Conservation (phyloP, 805 yeast species). For the Isabelozyma heimii region DNA sequence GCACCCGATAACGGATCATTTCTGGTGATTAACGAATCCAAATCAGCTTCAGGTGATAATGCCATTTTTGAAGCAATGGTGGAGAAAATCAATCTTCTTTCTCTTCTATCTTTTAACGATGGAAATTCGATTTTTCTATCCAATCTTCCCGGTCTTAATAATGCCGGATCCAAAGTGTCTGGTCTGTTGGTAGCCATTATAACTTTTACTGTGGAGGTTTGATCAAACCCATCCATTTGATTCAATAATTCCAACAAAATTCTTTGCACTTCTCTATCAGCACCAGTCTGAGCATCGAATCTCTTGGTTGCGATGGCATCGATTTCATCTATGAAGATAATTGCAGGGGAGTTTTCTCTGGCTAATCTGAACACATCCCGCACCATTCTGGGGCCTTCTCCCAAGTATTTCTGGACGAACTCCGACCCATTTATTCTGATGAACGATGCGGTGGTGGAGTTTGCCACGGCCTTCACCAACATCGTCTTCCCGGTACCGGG, state of each 20-base stretch:
- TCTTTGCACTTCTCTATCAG: constrained; percentile 99
- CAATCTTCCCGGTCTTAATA: constrained; percentile 96
- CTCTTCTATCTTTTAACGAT: constrained; percentile 92
- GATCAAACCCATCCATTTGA: constrained; percentile 99
- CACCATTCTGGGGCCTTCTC: constrained; percentile 99
- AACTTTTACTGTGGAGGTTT: constrained; percentile 89
- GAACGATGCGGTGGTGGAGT: constrained; percentile 91
- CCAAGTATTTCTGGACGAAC: constrained; percentile 95
- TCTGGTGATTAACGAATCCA: constrained; percentile 90
- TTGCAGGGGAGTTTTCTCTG: constrained; percentile 94
- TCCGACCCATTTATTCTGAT: constrained; percentile 98
- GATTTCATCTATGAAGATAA: constrained; percentile 96
- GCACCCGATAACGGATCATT: constrained; percentile 98
- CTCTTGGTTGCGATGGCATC: constrained; percentile 99
- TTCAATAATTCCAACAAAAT: constrained; percentile 90
- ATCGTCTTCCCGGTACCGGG: constrained; percentile 99
- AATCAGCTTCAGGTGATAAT: constrained; percentile 94
- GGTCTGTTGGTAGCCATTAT: constrained; percentile 99
- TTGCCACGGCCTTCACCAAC: constrained; percentile 98
- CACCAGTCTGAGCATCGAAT: constrained; percentile 99
- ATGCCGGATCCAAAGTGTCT: constrained; percentile 98
- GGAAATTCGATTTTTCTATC: constrained; percentile 99
- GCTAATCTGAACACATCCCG: constrained; percentile 97
- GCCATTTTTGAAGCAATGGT: constrained; percentile 98
- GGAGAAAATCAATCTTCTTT: constrained; percentile 91